Evolutionary conservation across 352 stramenopile genomes (phyloP), one percentile per base, ranked within the genome.

Genomic region (Thalassiosira pacifica): DNA sequence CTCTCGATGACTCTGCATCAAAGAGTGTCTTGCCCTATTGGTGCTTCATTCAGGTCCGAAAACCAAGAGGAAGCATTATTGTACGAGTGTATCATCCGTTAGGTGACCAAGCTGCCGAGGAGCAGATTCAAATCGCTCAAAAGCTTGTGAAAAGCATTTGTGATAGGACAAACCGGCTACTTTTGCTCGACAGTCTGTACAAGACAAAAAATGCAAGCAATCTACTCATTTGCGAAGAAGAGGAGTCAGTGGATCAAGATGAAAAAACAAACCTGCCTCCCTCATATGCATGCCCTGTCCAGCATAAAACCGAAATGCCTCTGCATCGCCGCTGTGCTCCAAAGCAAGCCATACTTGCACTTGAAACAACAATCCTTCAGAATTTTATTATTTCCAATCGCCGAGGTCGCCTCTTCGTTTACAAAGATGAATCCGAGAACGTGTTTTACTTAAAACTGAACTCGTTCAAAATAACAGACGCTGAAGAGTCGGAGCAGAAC

Each of bases 381-480:
- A 93, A 90, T 48, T 94, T 95, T 78, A 82, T 92, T 24, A 65
- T 95, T 32, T 90, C 81, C 11, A 95, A 95, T 78, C 80, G 83
- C 57, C 34, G 60, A 9, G 77, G n/a, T n/a, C n/a, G 86, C 55
- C 73, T 91, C 24, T 94, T 93, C 85, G 86, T 93, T 24, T 94
- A 93, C 65, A 93, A 91, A 80, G 92, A 95, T 80, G 90, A 93
- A 82, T 74, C 24, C 59, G 81, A 85, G 53, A 87, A 83, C 45
- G 88, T 95, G 31, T 94, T 94, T 73, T 95, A 95, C 80, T 90
- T 94, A 83, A 88, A 72, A 31, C 60, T 95, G 0, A 74, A 70
- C 16, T 83, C 77, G 55, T 72, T 55, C 45, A 90, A 86, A 68
- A 60, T 64, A 71, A 29, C 75, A 34, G 76, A 92, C 52, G 34